A percentile compares a stretch with the other conserved stretches of the same genome.
phyloP scores from a whole-genome alignment of 805 yeast species.

The Saccharomycopsis javanensis region DNA sequence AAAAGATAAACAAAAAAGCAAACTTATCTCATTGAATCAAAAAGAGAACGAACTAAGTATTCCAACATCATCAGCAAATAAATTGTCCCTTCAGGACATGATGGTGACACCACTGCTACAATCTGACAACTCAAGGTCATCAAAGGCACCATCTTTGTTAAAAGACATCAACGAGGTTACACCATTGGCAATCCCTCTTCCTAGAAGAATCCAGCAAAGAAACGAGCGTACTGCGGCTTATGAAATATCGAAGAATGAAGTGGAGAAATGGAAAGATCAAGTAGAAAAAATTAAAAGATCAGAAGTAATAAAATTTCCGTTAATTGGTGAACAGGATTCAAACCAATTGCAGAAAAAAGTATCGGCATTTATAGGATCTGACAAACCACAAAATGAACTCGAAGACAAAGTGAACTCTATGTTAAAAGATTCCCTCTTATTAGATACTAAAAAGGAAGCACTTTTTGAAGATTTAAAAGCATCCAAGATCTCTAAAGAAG shows the following conservation, averaged over 20 bases:
- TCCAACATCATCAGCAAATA: constrained; percentile 45
- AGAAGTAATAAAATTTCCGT: constrained; percentile 74
- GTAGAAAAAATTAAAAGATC: constrained; percentile 64
- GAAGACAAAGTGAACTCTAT: constrained; percentile 57
- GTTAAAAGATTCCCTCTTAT: constrained; percentile 53
- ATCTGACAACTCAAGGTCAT: constrained; percentile 40
- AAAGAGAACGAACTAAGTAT: constrained; percentile 63
- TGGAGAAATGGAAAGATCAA: constrained; percentile 79
- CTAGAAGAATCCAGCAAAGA: constrained; percentile 75
- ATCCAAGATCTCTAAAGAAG: constrained; percentile 73
- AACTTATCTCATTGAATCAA: constrained; percentile 41
- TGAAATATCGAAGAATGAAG: constrained; percentile 78
- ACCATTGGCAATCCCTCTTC: constrained; percentile 71
- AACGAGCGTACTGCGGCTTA: constrained; percentile 85
- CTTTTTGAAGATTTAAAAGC: constrained; percentile 80
- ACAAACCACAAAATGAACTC: constrained; percentile 44
- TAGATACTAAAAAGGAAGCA: constrained; percentile 67
- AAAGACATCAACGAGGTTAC: constrained; percentile 30
- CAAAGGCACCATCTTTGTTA: constrained; percentile 41
- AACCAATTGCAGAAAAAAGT: constrained; percentile 27
- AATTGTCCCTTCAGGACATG: constrained; percentile 65
- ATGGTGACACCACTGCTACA: constrained; percentile 38
- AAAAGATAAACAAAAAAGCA: constrained; percentile 30
- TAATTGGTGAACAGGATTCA: constrained; percentile 33
- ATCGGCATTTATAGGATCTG: constrained; percentile 45